These are phyloP conservation scores for Russula emetica DNA, from an alignment of 768 basidiomycete genomes.

Conservation along the genomic window DNA sequence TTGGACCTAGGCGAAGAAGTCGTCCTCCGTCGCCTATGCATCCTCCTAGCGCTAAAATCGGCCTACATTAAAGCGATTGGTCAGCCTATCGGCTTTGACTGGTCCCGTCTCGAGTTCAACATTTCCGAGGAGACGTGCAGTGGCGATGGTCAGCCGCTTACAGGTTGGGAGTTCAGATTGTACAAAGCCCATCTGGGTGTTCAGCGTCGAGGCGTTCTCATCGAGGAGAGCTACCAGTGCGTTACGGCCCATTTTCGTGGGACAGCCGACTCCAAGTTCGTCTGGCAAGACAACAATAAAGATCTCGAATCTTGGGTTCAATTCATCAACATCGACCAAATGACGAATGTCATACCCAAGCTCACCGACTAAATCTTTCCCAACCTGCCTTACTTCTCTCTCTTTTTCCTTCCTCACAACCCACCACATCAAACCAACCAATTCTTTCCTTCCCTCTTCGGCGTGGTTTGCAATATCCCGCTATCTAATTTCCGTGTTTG, in stretches of 20 bases:
- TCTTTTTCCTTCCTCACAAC: background rate
- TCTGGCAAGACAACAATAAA: slow-evolving; percentile 64
- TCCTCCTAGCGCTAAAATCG: slow-evolving; percentile 73
- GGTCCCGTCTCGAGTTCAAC: slow-evolving; percentile 76
- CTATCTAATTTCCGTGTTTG: slow-evolving; percentile 13
- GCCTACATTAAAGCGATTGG: slow-evolving; percentile 84
- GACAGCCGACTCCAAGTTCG: slow-evolving; percentile 57
- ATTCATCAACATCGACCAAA: slow-evolving; percentile 78
- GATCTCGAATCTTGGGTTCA: slow-evolving; percentile 78
- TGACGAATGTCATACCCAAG: slow-evolving; percentile 75
- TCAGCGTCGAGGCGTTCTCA: slow-evolving; percentile 49
- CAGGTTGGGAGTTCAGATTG: slow-evolving; percentile 84
- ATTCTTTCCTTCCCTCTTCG: no score
- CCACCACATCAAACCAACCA: no score
- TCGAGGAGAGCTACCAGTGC: slow-evolving; percentile 71
- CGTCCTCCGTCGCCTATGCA: slow-evolving; percentile 67
- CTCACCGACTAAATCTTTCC: slow-evolving; percentile 49
- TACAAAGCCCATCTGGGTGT: slow-evolving; percentile 73
- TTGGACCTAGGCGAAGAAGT: slow-evolving; percentile 55
- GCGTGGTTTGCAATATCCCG: slow-evolving; percentile 1
- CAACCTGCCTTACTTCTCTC: background rate
- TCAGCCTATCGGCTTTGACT: slow-evolving; percentile 76
- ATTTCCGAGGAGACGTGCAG: slow-evolving; percentile 56
- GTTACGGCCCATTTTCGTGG: slow-evolving; percentile 75
- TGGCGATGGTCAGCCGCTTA: slow-evolving; percentile 64